These are phyloP conservation scores for Aspergillus proliferans DNA, from an alignment of 2,329 filamentous ascomycete species.

Conservation along the genomic window DNA sequence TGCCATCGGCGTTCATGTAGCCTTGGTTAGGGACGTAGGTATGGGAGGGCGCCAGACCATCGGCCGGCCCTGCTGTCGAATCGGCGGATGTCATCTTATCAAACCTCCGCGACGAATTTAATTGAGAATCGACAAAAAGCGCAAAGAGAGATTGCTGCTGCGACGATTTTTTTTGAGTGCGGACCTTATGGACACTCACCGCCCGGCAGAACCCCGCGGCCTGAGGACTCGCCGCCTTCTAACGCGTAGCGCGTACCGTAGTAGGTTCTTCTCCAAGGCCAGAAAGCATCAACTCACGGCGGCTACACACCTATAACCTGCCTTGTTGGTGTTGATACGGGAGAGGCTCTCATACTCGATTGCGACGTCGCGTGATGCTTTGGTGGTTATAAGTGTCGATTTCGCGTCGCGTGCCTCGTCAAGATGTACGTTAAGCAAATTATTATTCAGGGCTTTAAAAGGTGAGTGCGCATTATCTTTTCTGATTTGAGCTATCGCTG, in stretches of 20 bases:
- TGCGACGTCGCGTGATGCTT: slow-evolving; percentile 23
- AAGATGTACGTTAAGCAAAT: slow-evolving; percentile 99
- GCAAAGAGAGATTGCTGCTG: not conserved
- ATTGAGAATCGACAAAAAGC: not conserved
- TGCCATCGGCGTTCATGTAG: slow-evolving; percentile 36
- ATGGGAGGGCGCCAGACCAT: slow-evolving; percentile 42
- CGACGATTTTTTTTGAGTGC: slow-evolving; percentile 15
- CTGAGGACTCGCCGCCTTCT: slow-evolving; percentile 3
- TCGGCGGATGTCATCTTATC: slow-evolving; percentile 21
- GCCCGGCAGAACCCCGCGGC: slow-evolving; percentile 35
- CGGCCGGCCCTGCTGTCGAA: slow-evolving; percentile 30
- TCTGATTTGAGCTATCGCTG: not conserved
- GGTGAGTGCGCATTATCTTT: slow-evolving; percentile 48
- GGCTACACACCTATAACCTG: slow-evolving; percentile 1
- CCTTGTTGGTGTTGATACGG: not conserved
- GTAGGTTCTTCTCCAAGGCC: slow-evolving; percentile 10
- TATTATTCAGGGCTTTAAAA: slow-evolving; percentile 99
- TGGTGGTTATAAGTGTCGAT: slow-evolving; percentile 17
- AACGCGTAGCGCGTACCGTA: slow-evolving; percentile 8
- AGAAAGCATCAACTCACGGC: slow-evolving; percentile 7
- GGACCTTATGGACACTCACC: slow-evolving; percentile 17
- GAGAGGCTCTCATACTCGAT: slow-evolving; percentile 1
- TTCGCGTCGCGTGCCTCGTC: slow-evolving; percentile 25
- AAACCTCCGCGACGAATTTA: not conserved
- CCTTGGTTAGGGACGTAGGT: slow-evolving; percentile 46